Conservation (phyloP, 495 filamentous ascomycete genomes). For the Aspergillus baeticus region DNA sequence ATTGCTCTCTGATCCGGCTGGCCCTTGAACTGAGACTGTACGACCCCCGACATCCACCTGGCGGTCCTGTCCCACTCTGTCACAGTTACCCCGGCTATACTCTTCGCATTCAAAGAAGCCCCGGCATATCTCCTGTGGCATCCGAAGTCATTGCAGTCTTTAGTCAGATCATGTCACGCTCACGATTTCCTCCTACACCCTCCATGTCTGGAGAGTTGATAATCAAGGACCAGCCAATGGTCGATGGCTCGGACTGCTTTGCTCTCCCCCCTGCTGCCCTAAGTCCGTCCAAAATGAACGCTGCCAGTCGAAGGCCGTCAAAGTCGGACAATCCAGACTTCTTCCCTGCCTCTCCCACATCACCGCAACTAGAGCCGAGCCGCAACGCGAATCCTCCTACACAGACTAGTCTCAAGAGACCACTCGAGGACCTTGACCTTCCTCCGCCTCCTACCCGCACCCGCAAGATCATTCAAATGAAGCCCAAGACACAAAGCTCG, state of each 20-base stretch:
- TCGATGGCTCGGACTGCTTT: constrained; percentile 62
- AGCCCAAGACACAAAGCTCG: constrained; percentile 48
- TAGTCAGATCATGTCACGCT: constrained; percentile 62
- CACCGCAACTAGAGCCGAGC: constrained; percentile 41
- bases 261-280: constrained; percentile 83
- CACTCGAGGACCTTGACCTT: constrained; percentile 64
- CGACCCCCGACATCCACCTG: neutral
- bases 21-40: neutral
- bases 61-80: constrained; percentile 1
- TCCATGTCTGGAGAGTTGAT: constrained; percentile 80
- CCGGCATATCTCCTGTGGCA: neutral
- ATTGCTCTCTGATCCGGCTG: neutral
- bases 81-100: neutral
- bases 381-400: constrained; percentile 54
- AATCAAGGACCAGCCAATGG: constrained; percentile 64
- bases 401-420: constrained; percentile 52
- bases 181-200: constrained; percentile 75
- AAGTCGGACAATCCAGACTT: constrained; percentile 47
- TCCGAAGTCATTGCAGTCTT: neutral
- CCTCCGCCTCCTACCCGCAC: constrained; percentile 90
- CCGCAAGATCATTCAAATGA: constrained; percentile 98
- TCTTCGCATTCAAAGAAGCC: constrained; percentile 4
- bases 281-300: constrained; percentile 35
- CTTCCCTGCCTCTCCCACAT: constrained; percentile 55
- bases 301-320: constrained; percentile 42